Evolutionary conservation across 2,329 filamentous ascomycete species (phyloP), one percentile per base, ranked within the genome.

Genomic region (Arachnopeziza araneosa): DNA sequence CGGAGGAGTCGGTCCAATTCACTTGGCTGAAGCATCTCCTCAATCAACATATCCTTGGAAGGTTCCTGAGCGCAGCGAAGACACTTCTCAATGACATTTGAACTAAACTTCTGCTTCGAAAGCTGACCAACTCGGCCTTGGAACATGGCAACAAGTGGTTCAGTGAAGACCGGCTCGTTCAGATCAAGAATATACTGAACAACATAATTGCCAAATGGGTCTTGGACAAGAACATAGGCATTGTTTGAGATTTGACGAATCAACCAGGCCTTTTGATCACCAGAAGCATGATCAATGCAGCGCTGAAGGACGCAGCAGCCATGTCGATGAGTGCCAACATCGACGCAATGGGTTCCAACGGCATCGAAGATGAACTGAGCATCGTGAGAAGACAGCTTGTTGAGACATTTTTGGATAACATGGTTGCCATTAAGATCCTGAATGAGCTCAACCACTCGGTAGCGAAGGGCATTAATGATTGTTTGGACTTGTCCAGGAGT

Each of bases 371-470:
- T 98, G 80, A 99, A 99, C 73, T 96, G 88, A 14, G 93, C 91
- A 74, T 98, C 90, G 55, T 83, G 78, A 1, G 91, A 81, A 65
- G 86, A 88, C 49, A 99, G 87, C 75, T 96, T 96, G 78, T 98
- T 99, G 57, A 99, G 83, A 71, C 95, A 99, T 78, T 99, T 99
- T 77, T 99, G 95, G 66, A 99, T 97, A 70, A 99, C 95, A 71
- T 99, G 95, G 71, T 99, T 99, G 74, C 95, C 95, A 72, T 99
- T 99, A 57, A 99, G 81, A 69, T 99, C 95, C 74, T 99, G 92
- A 63, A 99, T 97, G 58, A 99, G 83, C 68, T 95, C 89, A 22
- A 99, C 95, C 54, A 99, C 95, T 62, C 90, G 86, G 72, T 86
- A 83, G 64, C 87, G 84, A 55, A 99, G 83, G 17, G 95, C 91